Evolutionary conservation across 192 early-diverging fungal genomes (phyloP).

Genomic region (Entrophospora sp.): DNA sequence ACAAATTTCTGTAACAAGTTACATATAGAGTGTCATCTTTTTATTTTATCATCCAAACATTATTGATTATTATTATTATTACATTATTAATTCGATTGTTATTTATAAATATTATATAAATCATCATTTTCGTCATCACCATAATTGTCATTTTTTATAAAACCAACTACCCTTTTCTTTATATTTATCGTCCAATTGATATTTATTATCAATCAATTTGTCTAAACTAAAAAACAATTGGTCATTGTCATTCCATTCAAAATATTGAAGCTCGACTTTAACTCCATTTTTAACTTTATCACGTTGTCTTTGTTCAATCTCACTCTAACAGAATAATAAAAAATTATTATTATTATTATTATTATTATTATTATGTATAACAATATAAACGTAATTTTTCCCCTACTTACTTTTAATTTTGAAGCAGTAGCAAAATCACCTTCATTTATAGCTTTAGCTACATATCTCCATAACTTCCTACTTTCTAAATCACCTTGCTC

Average conservation of each 20-base stretch:
- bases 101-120: too few species aligned
- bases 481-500: constrained; percentile 58
- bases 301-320: constrained; percentile 20
- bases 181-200: constrained; percentile 5
- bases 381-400: too few species aligned
- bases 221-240: background rate
- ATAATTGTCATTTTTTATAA: constrained; percentile 6
- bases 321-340: background rate
- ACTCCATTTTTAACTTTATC: constrained; percentile 21
- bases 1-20: too few species aligned
- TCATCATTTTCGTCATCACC: too few species aligned
- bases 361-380: background rate
- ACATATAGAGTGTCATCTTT: too few species aligned
- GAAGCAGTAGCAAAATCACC: constrained; percentile 64
- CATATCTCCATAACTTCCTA: constrained; percentile 59
- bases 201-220: background rate
- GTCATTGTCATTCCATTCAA: constrained; percentile 2
- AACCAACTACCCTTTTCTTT: constrained; percentile 12
- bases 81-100: too few species aligned
- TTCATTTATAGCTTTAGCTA: constrained; percentile 53
- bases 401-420: constrained; percentile 43
- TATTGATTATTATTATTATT: too few species aligned
- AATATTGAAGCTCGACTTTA: background rate
- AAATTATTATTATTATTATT: background rate
- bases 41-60: too few species aligned